phyloP scores from a whole-genome alignment of 768 basidiomycete species.

The Neoboletus subvelutipes region DNA sequence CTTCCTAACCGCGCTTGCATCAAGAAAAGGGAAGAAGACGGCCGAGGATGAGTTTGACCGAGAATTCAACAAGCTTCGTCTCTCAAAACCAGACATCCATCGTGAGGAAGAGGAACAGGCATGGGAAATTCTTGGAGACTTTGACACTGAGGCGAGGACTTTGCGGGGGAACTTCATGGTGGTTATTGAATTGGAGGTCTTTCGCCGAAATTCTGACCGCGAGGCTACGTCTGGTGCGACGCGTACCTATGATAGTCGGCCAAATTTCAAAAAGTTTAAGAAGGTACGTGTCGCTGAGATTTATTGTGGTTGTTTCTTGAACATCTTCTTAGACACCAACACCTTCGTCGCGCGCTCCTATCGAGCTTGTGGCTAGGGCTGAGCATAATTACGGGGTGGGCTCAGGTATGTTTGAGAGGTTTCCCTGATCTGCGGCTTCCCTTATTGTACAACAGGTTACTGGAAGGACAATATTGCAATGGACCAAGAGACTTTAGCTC shows the following conservation, averaged over 20 bases:
- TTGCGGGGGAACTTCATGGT: conserved; percentile 81
- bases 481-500: conserved; percentile 14
- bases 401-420: conserved; percentile 37
- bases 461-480: conserved; percentile 46
- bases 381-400: conserved; percentile 58
- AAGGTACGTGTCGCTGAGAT: conserved; percentile 44
- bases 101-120: conserved; percentile 47
- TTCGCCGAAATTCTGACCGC: conserved; percentile 29
- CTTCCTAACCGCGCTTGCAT: conserved; percentile 73
- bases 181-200: conserved; percentile 63
- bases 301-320: conserved; percentile 8
- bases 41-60: conserved; percentile 70
- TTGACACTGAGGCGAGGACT: conserved; percentile 54
- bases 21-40: conserved; percentile 60
- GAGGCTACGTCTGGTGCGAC: conserved; percentile 30
- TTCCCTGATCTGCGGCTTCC: conserved; percentile 1
- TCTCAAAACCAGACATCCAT: conserved; percentile 60
- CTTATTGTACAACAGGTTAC: conserved; percentile 42
- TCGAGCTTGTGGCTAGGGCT: conserved; percentile 53
- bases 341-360: conserved; percentile 30
- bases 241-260: conserved; percentile 43
- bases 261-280: conserved; percentile 80
- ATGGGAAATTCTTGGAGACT: conserved; percentile 63
- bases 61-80: conserved; percentile 76
- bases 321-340: conserved; percentile 27